These are phyloP conservation scores for Pyrenochaeta sp. DNA, from an alignment of 2,329 filamentous ascomycete genomes.

Conservation along the genomic window DNA sequence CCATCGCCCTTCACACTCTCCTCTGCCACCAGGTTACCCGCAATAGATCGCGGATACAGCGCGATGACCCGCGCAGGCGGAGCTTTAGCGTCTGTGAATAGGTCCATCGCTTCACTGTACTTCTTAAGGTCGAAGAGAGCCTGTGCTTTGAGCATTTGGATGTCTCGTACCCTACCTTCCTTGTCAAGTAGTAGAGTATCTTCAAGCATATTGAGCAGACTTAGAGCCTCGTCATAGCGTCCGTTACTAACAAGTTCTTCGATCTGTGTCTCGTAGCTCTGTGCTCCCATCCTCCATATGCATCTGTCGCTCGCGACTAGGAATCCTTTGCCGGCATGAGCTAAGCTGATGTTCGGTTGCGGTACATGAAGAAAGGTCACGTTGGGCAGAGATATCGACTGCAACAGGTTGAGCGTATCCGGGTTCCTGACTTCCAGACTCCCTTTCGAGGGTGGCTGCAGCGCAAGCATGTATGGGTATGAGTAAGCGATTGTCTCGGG, in stretches of 20 bases:
- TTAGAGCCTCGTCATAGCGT: conserved; percentile 90
- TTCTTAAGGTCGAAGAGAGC: conserved; percentile 81
- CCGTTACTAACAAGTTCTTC: conserved; percentile 78
- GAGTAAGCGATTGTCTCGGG: conserved; percentile 95
- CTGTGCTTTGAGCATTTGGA: conserved; percentile 93
- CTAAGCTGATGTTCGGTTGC: conserved; percentile 90
- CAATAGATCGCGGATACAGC: conserved; percentile 83
- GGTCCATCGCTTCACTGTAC: conserved; percentile 84
- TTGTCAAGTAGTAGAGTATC: conserved; percentile 90
- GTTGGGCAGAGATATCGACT: conserved; percentile 81
- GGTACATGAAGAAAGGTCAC: conserved; percentile 89
- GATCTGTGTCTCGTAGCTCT: conserved; percentile 90
- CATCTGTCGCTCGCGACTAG: conserved; percentile 89
- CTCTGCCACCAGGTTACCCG: conserved; percentile 77
- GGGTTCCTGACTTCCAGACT: conserved; percentile 91
- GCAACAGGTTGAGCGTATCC: conserved; percentile 86
- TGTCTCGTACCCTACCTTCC: conserved; percentile 77
- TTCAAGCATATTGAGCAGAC: conserved; percentile 86
- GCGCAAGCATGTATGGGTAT: conserved; percentile 90
- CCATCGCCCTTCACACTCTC: conserved; percentile 60
- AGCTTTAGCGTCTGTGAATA: conserved; percentile 90
- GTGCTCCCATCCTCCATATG: conserved; percentile 95
- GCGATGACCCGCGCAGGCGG: conserved; percentile 88
- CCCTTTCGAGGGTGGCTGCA: conserved; percentile 85
- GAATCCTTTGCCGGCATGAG: conserved; percentile 95